phyloP scores from a whole-genome alignment of 768 basidiomycete species.

The Boletus subcaerulescens region DNA sequence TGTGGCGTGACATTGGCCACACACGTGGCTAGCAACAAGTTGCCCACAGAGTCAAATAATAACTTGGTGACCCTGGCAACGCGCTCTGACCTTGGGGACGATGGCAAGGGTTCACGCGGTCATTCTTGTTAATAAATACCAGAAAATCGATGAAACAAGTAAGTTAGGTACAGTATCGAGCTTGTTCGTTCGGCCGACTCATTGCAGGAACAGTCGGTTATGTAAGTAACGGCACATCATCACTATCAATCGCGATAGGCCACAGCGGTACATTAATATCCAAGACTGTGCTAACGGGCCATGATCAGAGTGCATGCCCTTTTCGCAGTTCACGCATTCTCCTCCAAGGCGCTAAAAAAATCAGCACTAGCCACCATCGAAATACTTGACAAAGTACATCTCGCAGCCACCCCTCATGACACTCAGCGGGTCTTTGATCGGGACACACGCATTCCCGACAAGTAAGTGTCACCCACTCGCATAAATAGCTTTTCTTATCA shows the following conservation, averaged over 20 bases:
- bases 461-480: conserved; percentile 11
- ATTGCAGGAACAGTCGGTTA: neutral
- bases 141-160: neutral
- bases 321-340: neutral
- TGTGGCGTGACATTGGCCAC: too few relatives aligned
- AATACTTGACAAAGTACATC: neutral
- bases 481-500: conserved; percentile 4
- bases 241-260: neutral
- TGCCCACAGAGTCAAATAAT: too few relatives aligned
- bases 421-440: neutral
- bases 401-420: conserved; percentile 7
- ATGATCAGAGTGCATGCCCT: neutral
- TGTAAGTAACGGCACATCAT: neutral
- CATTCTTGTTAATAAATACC: too few relatives aligned
- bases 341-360: neutral
- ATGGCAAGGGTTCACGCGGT: neutral
- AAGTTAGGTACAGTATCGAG: neutral
- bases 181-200: neutral
- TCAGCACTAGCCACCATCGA: neutral
- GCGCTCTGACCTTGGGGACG: neutral
- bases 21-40: too few relatives aligned
- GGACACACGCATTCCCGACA: neutral
- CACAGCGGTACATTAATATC: too few relatives aligned
- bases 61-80: neutral
- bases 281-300: too few relatives aligned